These are phyloP conservation scores for Xylaria sp. DNA, from an alignment of 2,329 filamentous ascomycete genomes.

Conservation along the genomic window DNA sequence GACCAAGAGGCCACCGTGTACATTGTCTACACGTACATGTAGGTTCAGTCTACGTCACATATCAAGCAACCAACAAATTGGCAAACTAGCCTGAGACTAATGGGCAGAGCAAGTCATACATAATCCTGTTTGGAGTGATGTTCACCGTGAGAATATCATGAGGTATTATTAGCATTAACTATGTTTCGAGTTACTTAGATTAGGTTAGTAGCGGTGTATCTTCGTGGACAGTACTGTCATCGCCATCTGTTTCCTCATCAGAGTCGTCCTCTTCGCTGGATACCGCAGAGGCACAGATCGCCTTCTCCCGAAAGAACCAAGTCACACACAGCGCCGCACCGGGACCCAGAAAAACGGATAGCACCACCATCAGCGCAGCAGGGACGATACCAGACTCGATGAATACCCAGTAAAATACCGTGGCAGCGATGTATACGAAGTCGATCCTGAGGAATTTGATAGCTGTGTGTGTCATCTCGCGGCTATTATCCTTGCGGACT, in stretches of 20 bases:
- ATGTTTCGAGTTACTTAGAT: background rate
- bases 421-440: slow-evolving; percentile 57
- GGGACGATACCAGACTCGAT: slow-evolving; percentile 61
- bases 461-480: slow-evolving; percentile 61
- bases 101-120: background rate
- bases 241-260: slow-evolving; percentile 35
- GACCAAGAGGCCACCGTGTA: too few species aligned
- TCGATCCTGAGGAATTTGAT: slow-evolving; percentile 61
- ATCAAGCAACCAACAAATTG: background rate
- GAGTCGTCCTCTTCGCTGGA: slow-evolving; percentile 11
- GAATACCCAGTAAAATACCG: slow-evolving; percentile 65
- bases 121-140: background rate
- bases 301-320: slow-evolving; percentile 43
- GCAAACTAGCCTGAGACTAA: background rate
- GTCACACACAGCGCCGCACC: slow-evolving; percentile 52
- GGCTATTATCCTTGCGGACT: slow-evolving; percentile 57
- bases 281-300: slow-evolving; percentile 28
- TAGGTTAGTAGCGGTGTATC: slow-evolving; percentile 35
- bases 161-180: slow-evolving; percentile 5
- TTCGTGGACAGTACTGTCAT: slow-evolving; percentile 39
- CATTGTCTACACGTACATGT: background rate
- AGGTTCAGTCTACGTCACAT: background rate
- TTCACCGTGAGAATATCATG: background rate
- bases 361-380: slow-evolving; percentile 43
- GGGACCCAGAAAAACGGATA: slow-evolving; percentile 50